phyloP scores from a whole-genome alignment of 768 basidiomycete genomes.

The Rhizopogon roseolus region DNA sequence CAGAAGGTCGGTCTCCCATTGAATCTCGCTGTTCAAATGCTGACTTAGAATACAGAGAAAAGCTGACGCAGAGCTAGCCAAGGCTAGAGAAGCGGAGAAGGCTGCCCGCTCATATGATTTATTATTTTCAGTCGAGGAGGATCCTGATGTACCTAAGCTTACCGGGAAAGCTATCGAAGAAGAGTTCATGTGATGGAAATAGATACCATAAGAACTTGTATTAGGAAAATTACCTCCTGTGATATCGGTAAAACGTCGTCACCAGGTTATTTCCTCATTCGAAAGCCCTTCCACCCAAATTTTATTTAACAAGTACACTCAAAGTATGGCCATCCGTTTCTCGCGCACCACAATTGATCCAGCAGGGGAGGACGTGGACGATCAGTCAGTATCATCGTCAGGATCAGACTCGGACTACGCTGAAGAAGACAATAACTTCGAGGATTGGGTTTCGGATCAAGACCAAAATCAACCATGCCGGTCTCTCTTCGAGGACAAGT shows the following conservation, averaged over 20 bases:
- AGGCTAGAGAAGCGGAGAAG: slow-evolving; percentile 79
- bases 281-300: not conserved
- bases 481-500: slow-evolving; percentile 72
- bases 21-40: not conserved
- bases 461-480: slow-evolving; percentile 45
- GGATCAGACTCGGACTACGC: slow-evolving; percentile 17
- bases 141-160: slow-evolving; percentile 45
- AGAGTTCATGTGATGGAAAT: slow-evolving; percentile 70
- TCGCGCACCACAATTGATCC: slow-evolving; percentile 4
- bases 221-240: slow-evolving; percentile 5
- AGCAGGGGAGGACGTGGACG: slow-evolving; percentile 7
- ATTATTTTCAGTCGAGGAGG: slow-evolving; percentile 64
- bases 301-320: not conserved
- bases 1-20: slow-evolving; percentile 49
- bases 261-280: not conserved
- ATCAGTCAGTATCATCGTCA: slow-evolving; percentile 16
- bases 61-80: slow-evolving; percentile 70
- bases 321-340: slow-evolving; percentile 27
- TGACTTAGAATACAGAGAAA: slow-evolving; percentile 51
- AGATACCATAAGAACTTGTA: not conserved
- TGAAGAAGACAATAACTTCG: slow-evolving; percentile 61
- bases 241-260: not conserved
- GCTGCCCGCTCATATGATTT: slow-evolving; percentile 83
- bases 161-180: slow-evolving; percentile 78
- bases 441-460: slow-evolving; percentile 79